phyloP scores from a whole-genome alignment of 1,284 basidiomycete species.

The Leccinum pallidistipes region DNA sequence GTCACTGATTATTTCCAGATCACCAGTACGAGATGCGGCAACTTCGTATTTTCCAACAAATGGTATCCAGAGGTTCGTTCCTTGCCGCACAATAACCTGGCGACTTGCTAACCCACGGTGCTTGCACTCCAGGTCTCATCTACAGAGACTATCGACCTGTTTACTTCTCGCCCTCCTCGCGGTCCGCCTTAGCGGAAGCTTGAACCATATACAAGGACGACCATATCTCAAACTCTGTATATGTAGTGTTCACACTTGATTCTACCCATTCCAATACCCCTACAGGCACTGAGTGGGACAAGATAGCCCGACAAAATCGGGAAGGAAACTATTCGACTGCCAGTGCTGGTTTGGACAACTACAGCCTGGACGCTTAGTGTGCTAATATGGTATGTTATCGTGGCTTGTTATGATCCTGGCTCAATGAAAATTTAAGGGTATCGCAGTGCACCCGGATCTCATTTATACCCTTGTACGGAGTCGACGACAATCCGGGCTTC shows the following conservation, averaged over 20 bases:
- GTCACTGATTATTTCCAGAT: conserved; percentile 47
- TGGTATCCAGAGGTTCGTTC: conserved; percentile 79
- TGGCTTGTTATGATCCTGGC: conserved; percentile 4
- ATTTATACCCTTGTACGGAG: conserved; percentile 64
- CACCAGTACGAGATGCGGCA: conserved; percentile 89
- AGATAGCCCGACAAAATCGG: conserved; percentile 25
- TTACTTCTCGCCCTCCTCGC: conserved; percentile 94
- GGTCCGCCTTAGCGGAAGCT: conserved; percentile 93
- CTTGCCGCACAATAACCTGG: not conserved
- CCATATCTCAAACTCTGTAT: conserved; percentile 87
- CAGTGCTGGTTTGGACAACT: conserved; percentile 89
- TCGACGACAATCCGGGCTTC: conserved; percentile 34
- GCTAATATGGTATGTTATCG: conserved; percentile 80
- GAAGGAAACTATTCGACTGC: conserved; percentile 46
- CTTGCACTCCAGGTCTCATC: conserved; percentile 60
- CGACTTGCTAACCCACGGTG: not conserved
- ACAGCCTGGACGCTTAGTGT: conserved; percentile 93
- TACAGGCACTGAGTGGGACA: conserved; percentile 14
- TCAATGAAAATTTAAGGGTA: conserved; percentile 56
- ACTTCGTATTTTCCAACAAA: conserved; percentile 81
- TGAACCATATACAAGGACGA: conserved; percentile 73
- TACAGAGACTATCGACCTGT: conserved; percentile 89
- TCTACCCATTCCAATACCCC: conserved; percentile 4
- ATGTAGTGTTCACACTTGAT: conserved; percentile 75
- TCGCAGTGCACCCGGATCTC: conserved; percentile 79